These are phyloP conservation scores for Ilex aquifolium DNA, from an alignment of 257 asterid genomes.

Conservation along the genomic window DNA sequence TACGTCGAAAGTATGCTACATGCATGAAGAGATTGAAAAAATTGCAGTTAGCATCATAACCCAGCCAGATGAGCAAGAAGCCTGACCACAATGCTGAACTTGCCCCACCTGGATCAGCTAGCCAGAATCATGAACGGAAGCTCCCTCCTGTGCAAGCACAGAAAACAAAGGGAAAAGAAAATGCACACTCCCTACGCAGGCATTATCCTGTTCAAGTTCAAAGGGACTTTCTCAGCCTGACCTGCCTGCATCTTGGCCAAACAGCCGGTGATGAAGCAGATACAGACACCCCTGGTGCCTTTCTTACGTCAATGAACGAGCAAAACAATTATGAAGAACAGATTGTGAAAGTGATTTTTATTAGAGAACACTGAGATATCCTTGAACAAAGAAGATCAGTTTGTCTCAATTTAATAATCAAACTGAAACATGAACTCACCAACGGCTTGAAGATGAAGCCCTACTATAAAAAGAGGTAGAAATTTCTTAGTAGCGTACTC, in stretches of 20 bases:
- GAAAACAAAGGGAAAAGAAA: constrained; percentile 28
- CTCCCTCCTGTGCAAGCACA: constrained; percentile 42
- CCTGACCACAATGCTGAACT: neutral
- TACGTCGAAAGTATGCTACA: too few species aligned
- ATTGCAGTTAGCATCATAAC: too few species aligned
- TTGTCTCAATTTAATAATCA: constrained; percentile 29
- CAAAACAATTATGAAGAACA: constrained; percentile 6
- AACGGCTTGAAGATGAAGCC: constrained; percentile 29
- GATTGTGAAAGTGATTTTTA: constrained; percentile 12
- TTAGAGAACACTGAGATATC: constrained; percentile 15
- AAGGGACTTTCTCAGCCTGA: constrained; percentile 99
- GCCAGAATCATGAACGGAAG: constrained; percentile 17
- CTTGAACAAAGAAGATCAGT: constrained; percentile 17
- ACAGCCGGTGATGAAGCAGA: constrained; percentile 36
- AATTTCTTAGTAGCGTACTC: too few species aligned
- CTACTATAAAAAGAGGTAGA: too few species aligned
- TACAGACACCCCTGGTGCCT: constrained; percentile 98
- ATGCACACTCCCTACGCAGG: constrained; percentile 99
- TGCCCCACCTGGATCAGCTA: neutral
- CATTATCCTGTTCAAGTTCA: constrained; percentile 96
- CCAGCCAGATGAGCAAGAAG: neutral
- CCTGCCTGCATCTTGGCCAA: constrained; percentile 34
- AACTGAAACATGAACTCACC: constrained; percentile 49
- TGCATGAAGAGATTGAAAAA: too few species aligned
- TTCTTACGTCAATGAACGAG: constrained; percentile 44